phyloP scores from a whole-genome alignment of 2,329 filamentous ascomycete species.

The Ceratocystis destructans region DNA sequence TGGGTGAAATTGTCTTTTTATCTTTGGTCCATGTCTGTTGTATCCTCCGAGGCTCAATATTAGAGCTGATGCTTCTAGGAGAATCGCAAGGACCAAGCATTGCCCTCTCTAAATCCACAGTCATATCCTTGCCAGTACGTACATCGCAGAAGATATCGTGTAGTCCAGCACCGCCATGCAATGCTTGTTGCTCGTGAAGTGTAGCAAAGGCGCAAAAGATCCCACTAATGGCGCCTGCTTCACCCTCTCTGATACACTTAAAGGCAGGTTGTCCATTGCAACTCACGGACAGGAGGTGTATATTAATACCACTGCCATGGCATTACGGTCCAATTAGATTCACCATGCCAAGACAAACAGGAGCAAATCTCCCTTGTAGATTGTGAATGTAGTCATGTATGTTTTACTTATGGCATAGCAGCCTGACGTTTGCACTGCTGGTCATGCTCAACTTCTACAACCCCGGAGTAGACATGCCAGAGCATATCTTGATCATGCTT shows the following conservation, averaged over 20 bases:
- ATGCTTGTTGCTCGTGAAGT: neutral
- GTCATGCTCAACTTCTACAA: too few species aligned
- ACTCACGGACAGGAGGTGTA: neutral
- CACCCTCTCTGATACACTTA: too few species aligned
- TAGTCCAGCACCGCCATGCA: neutral
- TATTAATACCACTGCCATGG: too few species aligned
- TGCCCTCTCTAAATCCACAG: neutral
- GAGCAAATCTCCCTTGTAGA: neutral
- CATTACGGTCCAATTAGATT: neutral
- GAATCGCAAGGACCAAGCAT: neutral
- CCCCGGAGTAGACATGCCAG: too few species aligned
- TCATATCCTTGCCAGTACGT: neutral
- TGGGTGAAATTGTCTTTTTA: too few species aligned
- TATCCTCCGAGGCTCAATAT: too few species aligned
- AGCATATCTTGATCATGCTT: too few species aligned
- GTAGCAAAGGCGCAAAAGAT: neutral
- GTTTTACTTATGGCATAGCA: neutral
- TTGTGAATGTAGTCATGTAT: neutral
- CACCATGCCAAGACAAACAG: neutral
- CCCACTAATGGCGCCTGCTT: neutral
- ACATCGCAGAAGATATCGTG: neutral
- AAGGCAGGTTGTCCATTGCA: neutral
- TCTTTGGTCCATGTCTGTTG: too few species aligned
- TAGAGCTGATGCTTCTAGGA: neutral
- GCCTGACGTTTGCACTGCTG: too few species aligned